Evolutionary conservation across 345 rosid genomes (phyloP).

Genomic region (Euphorbia lathyris): DNA sequence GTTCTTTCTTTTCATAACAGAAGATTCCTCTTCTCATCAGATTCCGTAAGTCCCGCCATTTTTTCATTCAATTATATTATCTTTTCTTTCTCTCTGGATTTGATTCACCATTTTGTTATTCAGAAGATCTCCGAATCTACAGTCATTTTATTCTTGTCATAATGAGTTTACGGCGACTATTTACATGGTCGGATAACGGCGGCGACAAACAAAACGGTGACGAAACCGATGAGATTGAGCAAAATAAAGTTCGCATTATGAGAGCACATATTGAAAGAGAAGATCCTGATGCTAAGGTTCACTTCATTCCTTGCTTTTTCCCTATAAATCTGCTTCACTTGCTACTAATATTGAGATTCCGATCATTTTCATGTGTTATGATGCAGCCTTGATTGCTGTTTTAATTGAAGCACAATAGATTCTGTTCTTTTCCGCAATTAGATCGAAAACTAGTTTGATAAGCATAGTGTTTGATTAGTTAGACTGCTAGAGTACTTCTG

Average conservation of each 20-base stretch:
- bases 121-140: background rate
- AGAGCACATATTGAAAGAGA: constrained; percentile 68
- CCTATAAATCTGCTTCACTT: no score
- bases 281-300: background rate
- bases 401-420: background rate
- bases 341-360: no score
- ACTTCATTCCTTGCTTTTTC: no score
- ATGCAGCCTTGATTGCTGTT: background rate
- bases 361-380: background rate
- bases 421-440: background rate
- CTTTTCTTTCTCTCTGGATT: background rate
- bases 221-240: constrained; percentile 56
- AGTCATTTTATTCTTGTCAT: background rate
- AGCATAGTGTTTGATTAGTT: background rate
- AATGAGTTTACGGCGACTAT: background rate
- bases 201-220: constrained; percentile 9
- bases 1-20: no score
- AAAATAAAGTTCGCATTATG: constrained; percentile 71
- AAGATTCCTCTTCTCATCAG: background rate
- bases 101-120: background rate
- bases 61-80: background rate
- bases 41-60: background rate
- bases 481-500: no score
- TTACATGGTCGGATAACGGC: background rate
- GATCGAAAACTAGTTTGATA: background rate